phyloP scores from a whole-genome alignment of 495 filamentous ascomycete genomes.

The Penicillium robsamsonii region DNA sequence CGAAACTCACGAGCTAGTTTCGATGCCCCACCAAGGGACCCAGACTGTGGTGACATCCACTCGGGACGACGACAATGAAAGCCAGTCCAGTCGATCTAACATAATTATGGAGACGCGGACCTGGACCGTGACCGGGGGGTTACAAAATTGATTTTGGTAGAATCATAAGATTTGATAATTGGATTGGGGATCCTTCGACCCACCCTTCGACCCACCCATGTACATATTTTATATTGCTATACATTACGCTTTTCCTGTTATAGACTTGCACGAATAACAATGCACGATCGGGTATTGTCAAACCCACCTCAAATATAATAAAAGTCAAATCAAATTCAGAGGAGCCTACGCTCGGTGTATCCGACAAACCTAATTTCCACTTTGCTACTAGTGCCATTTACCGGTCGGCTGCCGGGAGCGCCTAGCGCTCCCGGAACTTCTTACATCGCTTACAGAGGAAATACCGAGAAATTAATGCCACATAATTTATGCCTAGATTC shows the following conservation, averaged over 20 bases:
- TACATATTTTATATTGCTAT: background rate
- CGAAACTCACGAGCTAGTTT: constrained; percentile 21
- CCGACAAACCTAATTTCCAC: too few relatives aligned
- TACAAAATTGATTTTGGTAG: background rate
- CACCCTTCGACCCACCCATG: background rate
- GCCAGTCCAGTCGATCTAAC: constrained; percentile 30
- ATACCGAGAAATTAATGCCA: background rate
- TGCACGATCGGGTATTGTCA: too few relatives aligned
- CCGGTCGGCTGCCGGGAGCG: too few relatives aligned
- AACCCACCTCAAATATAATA: too few relatives aligned
- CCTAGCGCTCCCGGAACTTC: too few relatives aligned
- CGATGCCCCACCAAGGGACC: constrained; percentile 12
- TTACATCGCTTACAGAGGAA: too few relatives aligned
- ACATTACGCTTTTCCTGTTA: background rate
- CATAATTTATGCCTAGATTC: background rate
- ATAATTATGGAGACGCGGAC: constrained; percentile 34
- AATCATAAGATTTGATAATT: background rate
- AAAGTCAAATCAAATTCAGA: too few relatives aligned
- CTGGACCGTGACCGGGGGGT: constrained; percentile 21
- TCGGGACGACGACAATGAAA: constrained; percentile 27
- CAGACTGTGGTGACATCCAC: constrained; percentile 16
- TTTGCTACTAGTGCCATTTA: too few relatives aligned
- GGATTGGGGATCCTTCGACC: background rate
- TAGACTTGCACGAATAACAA: too few relatives aligned
- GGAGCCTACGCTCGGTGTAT: too few relatives aligned